A percentile compares a stretch with the other conserved stretches of the same genome.
phyloP scores from a whole-genome alignment of 805 yeast genomes.

The Ogataea nakhonphanomensis region DNA sequence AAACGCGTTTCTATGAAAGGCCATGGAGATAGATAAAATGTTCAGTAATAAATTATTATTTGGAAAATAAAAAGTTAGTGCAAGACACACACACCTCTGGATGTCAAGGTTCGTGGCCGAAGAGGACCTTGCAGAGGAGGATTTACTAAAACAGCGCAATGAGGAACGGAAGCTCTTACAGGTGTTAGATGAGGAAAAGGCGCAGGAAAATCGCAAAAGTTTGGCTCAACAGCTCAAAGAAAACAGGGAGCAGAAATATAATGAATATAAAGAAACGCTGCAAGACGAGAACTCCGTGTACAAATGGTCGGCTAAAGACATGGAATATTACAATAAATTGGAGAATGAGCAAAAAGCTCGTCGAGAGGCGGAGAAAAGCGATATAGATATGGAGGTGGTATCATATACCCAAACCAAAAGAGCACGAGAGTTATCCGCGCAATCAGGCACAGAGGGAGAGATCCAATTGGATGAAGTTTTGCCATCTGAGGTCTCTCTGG shows the following conservation, averaged over 20 bases:
- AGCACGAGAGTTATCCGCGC: background rate
- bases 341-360: constrained; percentile 23
- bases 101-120: constrained; percentile 24
- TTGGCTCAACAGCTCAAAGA: constrained; percentile 41
- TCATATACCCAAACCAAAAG: constrained; percentile 22
- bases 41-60: constrained; percentile 2
- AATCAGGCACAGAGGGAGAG: background rate
- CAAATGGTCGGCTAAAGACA: constrained; percentile 37
- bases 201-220: constrained; percentile 34
- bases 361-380: constrained; percentile 8
- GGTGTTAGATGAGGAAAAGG: constrained; percentile 21
- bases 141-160: constrained; percentile 17
- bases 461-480: background rate
- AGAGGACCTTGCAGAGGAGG: constrained; percentile 18
- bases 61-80: background rate
- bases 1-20: constrained; percentile 6
- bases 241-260: constrained; percentile 30
- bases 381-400: constrained; percentile 19
- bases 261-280: constrained; percentile 30
- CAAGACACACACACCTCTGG: constrained; percentile 1
- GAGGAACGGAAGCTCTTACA: constrained; percentile 13
- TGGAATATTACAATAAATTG: constrained; percentile 34
- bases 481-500: constrained; percentile 2
- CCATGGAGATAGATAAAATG: background rate
- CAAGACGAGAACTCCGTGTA: constrained; percentile 40